Percentiles rank a stretch among this genome's conserved stretches.
These are phyloP conservation scores for Curvularia sp. DNA, from an alignment of 2,329 filamentous ascomycete genomes.

Conservation along the genomic window DNA sequence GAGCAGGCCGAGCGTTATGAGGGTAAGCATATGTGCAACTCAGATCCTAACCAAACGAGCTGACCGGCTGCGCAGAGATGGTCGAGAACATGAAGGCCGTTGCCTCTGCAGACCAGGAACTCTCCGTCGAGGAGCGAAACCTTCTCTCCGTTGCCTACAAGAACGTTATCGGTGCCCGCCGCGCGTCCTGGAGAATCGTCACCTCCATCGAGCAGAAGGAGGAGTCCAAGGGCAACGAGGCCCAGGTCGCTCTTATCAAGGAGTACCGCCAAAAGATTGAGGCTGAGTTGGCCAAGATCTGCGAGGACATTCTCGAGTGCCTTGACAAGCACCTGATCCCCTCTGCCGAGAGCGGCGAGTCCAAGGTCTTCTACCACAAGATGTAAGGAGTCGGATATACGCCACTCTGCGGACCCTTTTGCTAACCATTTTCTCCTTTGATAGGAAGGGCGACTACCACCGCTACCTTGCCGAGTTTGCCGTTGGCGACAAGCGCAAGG, in stretches of 20 bases:
- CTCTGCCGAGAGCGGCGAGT: conserved; percentile 93
- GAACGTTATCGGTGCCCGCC: conserved; percentile 96
- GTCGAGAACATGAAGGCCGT: conserved; percentile 99
- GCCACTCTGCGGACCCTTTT: not conserved
- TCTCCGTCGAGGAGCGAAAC: conserved; percentile 91
- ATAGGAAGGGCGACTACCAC: conserved; percentile 99
- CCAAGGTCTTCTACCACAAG: conserved; percentile 99
- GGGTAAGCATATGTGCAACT: conserved; percentile 63
- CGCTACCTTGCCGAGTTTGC: conserved; percentile 98
- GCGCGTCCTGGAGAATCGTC: conserved; percentile 98
- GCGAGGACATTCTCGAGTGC: conserved; percentile 94
- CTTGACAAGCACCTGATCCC: conserved; percentile 93
- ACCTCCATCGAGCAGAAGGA: conserved; percentile 99
- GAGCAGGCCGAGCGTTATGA: conserved; percentile 99
- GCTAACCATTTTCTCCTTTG: conserved; percentile 34
- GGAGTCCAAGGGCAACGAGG: conserved; percentile 96
- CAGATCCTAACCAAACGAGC: conserved; percentile 14
- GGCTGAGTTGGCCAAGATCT: conserved; percentile 94
- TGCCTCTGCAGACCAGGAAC: conserved; percentile 75
- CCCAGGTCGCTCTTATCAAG: conserved; percentile 90
- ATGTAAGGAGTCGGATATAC: conserved; percentile 67
- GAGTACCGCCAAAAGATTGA: conserved; percentile 99
- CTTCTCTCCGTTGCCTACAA: conserved; percentile 98
- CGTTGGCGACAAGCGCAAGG: conserved; percentile 92
- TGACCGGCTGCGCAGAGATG: conserved; percentile 73